Conservation (phyloP, 2,329 filamentous ascomycete species). For the Microsporum canis region DNA sequence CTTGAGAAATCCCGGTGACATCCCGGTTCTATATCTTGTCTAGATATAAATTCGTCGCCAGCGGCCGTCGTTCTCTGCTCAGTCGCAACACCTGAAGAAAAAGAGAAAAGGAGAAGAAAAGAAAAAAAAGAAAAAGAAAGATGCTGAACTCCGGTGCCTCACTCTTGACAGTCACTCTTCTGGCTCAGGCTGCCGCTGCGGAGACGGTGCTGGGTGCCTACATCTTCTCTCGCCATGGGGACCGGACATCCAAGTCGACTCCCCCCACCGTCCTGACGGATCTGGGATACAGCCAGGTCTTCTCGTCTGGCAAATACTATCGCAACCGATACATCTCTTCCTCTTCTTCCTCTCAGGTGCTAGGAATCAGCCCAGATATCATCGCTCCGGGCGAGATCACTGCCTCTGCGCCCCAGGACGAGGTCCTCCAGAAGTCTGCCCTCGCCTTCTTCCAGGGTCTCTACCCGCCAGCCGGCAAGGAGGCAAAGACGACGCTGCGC, state of each 20-base stretch:
- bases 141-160: constrained; percentile 1
- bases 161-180: constrained; percentile 13
- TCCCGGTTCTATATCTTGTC: too few relatives aligned
- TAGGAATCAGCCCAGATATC: constrained; percentile 53
- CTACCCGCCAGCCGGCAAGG: constrained; percentile 61
- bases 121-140: neutral
- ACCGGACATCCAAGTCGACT: constrained; percentile 68
- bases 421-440: constrained; percentile 70
- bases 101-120: neutral
- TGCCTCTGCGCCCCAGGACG: constrained; percentile 60
- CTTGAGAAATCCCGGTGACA: too few relatives aligned
- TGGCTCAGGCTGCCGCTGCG: constrained; percentile 20
- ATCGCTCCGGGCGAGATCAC: constrained; percentile 60
- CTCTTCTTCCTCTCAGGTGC: constrained; percentile 49
- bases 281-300: constrained; percentile 67
- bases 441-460: constrained; percentile 72
- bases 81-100: too few relatives aligned
- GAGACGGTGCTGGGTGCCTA: constrained; percentile 73
- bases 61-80: too few relatives aligned
- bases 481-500: constrained; percentile 51
- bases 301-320: constrained; percentile 61
- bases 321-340: constrained; percentile 61
- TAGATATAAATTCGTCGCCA: too few relatives aligned
- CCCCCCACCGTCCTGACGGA: constrained; percentile 62
- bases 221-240: constrained; percentile 82